Percentiles rank a stretch among this genome's conserved stretches.
These are phyloP conservation scores for Eragrostis curvula DNA, from an alignment of 176 grass and related monocot species.

Conservation along the genomic window DNA sequence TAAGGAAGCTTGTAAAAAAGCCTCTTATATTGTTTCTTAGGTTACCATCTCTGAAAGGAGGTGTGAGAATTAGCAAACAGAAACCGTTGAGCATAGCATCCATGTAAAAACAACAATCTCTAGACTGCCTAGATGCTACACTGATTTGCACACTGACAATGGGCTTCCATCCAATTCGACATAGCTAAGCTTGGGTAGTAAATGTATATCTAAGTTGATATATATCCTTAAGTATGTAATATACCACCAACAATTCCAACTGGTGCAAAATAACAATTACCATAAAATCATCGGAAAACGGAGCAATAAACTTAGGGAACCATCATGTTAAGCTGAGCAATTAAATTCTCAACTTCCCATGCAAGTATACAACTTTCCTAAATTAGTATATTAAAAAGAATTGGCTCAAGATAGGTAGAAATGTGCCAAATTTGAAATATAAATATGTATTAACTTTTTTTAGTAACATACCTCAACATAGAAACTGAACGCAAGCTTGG, in stretches of 20 bases:
- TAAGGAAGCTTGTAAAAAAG: constrained; percentile 25
- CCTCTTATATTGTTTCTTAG: not conserved
- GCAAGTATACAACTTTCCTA: constrained; percentile 4
- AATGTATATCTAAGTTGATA: not conserved
- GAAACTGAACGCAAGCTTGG: constrained; percentile 83
- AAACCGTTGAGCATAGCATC: not conserved
- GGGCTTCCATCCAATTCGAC: not conserved
- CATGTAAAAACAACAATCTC: not conserved
- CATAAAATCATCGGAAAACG: not conserved
- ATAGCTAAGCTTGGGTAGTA: not conserved
- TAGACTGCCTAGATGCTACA: not conserved
- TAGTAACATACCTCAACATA: constrained; percentile 73
- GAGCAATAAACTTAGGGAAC: not conserved
- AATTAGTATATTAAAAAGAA: constrained; percentile 4
- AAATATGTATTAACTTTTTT: constrained; percentile 2
- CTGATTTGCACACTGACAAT: not conserved
- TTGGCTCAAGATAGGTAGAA: constrained; percentile 19
- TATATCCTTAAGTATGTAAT: not conserved
- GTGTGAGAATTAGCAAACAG: not conserved
- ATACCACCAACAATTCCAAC: not conserved
- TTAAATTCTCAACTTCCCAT: not conserved
- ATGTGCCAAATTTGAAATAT: not conserved
- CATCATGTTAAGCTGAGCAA: not conserved
- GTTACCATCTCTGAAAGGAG: not conserved
- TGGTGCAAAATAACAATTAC: not conserved